phyloP scores from a whole-genome alignment of 208 protist species.

The Leishmania gerbilli region DNA sequence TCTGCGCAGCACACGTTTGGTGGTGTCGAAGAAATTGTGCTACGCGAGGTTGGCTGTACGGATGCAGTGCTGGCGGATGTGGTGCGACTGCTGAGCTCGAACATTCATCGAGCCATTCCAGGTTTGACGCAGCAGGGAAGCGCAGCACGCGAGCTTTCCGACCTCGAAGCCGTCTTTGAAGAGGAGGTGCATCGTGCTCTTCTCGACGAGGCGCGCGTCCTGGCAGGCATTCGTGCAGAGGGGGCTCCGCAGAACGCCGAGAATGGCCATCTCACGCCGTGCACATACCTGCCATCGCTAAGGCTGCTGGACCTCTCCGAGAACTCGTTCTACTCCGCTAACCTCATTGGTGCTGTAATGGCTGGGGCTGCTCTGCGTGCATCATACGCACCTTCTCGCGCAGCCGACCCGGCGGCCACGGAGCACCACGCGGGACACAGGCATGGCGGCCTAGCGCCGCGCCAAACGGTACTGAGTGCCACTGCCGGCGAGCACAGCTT shows the following conservation, averaged over 20 bases:
- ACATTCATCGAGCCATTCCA: not conserved
- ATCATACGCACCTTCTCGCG: not conserved
- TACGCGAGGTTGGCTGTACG: slow-evolving; percentile 29
- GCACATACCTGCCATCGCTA: slow-evolving; percentile 5
- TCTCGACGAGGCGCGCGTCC: slow-evolving; percentile 1
- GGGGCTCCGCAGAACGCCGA: not conserved
- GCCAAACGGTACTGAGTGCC: not conserved
- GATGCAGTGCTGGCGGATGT: slow-evolving; percentile 14
- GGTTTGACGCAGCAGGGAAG: not conserved
- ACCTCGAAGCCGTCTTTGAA: not conserved
- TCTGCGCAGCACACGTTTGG: not conserved
- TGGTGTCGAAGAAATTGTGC: slow-evolving; percentile 6
- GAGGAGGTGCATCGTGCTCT: not conserved
- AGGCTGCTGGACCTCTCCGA: slow-evolving; percentile 19
- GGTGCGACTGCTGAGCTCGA: slow-evolving; percentile 10
- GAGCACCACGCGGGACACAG: not conserved
- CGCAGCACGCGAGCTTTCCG: too few relatives aligned
- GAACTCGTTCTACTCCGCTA: slow-evolving; percentile 9
- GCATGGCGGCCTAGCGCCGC: not conserved
- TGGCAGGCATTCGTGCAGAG: slow-evolving; percentile 3
- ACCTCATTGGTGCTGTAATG: slow-evolving; percentile 8
- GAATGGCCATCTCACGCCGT: not conserved
- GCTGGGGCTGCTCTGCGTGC: slow-evolving; percentile 3
- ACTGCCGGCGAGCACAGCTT: not conserved
- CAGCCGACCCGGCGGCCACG: not conserved